Evolutionary conservation across 106 monocot species (phyloP).

Genomic region (Hemerocallis citrina): DNA sequence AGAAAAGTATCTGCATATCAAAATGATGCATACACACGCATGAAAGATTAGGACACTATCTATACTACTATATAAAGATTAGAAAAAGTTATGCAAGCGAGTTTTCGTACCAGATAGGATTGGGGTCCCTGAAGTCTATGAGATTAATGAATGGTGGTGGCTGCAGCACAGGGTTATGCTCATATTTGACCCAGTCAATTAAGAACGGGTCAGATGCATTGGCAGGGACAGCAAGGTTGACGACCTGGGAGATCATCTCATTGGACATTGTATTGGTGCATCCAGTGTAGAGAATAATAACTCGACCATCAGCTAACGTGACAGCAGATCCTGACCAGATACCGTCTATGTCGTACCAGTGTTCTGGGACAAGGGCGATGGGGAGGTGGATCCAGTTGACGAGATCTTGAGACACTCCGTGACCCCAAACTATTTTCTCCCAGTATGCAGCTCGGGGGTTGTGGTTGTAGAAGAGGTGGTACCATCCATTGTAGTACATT

Average conservation of each 20-base stretch:
- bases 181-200: slow-evolving; percentile 34
- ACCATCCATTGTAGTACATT: slow-evolving; percentile 66
- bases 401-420: slow-evolving; percentile 51
- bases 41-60: too few relatives aligned
- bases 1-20: too few relatives aligned
- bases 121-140: slow-evolving; percentile 58
- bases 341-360: slow-evolving; percentile 55
- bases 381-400: slow-evolving; percentile 60
- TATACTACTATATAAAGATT: too few relatives aligned
- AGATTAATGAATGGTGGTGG: slow-evolving; percentile 24
- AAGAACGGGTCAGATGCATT: slow-evolving; percentile 41
- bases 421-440: slow-evolving; percentile 70
- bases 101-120: slow-evolving; percentile 46
- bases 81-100: too few relatives aligned
- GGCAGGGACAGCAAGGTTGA: slow-evolving; percentile 36
- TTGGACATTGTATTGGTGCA: slow-evolving; percentile 17
- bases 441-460: slow-evolving; percentile 41
- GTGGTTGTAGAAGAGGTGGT: slow-evolving; percentile 72
- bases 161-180: slow-evolving; percentile 33
- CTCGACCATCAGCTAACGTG: slow-evolving; percentile 28
- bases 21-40: too few relatives aligned
- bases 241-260: slow-evolving; percentile 29
- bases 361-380: slow-evolving; percentile 33
- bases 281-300: slow-evolving; percentile 57
- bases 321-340: slow-evolving; percentile 61